Evolutionary conservation across 768 basidiomycete species (phyloP).

Genomic region (Tubosaeta sp.): DNA sequence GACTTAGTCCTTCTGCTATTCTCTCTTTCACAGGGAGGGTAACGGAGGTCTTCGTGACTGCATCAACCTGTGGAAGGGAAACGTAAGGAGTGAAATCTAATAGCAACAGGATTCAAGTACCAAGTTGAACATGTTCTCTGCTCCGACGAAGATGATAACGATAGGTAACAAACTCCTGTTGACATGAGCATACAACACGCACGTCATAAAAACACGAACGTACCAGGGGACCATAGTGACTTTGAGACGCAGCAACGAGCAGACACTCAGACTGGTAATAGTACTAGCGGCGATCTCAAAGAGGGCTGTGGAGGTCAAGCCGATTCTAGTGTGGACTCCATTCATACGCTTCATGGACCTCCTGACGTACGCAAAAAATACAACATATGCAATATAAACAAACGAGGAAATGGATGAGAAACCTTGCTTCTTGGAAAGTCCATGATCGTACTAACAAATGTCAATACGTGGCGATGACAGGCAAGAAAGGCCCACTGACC

Average conservation of each 20-base stretch:
- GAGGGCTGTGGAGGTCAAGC: constrained; percentile 88
- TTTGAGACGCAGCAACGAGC: constrained; percentile 83
- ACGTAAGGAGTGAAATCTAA: constrained; percentile 22
- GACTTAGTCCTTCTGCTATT: constrained; percentile 85
- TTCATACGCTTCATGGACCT: constrained; percentile 74
- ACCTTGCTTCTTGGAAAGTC: constrained; percentile 40
- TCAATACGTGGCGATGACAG: constrained; percentile 8
- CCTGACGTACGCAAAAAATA: constrained; percentile 71
- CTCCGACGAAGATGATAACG: constrained; percentile 91
- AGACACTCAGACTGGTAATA: constrained; percentile 89
- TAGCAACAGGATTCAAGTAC: constrained; percentile 40
- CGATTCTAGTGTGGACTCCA: constrained; percentile 85
- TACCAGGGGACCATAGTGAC: constrained; percentile 90
- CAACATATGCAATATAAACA: constrained; percentile 70
- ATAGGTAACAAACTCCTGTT: constrained; percentile 84
- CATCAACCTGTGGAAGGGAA: constrained; percentile 59
- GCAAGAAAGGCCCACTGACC: constrained; percentile 28
- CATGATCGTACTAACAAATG: constrained; percentile 47
- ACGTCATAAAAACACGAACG: constrained; percentile 18
- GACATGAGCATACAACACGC: constrained; percentile 5
- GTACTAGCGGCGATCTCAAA: constrained; percentile 91
- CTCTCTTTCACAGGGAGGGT: constrained; percentile 86
- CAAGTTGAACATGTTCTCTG: constrained; percentile 96
- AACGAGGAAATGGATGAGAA: constrained; percentile 65
- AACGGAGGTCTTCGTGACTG: constrained; percentile 80